Evolutionary conservation across 345 rosid species (phyloP), one percentile per base, ranked within the genome.

Genomic region (Anastatica hierochuntica): DNA sequence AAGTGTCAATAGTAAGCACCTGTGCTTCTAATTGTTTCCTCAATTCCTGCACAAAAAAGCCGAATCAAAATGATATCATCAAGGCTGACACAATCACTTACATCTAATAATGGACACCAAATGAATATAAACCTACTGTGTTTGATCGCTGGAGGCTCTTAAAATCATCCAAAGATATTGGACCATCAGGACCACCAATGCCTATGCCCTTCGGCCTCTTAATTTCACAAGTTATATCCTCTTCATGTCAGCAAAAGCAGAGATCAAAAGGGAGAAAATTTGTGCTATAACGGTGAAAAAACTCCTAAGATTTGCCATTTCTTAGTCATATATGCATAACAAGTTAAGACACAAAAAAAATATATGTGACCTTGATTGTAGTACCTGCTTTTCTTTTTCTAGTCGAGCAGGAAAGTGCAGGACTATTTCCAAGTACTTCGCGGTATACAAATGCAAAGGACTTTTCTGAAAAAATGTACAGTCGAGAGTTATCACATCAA

Each of bases 181-280:
- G 98, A 66, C 96, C 98, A 57, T 88, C 90, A 15, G 86, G 84
- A 75, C 89, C 90, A 77, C 95, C 84, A 72, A 88, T 83, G 46
- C 94, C 98, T 56, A 85, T 78, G 16, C 94, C 94, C 67, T 88
- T 92, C 35, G 76, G 66, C 63, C 90, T 84, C 73, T 92, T 88
- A 64, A 40, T 78, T 56, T 88, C 90, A 42, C 66, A 58, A 49
- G 49, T 50, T 65, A 72, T 30, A 55, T 82, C 96, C 71, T 81
- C 98, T 88, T 75, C 59, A 34, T 27, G 63, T n/a, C 18, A 55
- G 24, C 3, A 68, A 62, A 61, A 33, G 0, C 39, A 60, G 35
- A 55, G 4, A 61, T 10, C 43, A 53, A 12, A 53, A 37, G 41
- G 48, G 42, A 67, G 34, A 34, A 24, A 24, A n/a, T n/a, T n/a